Evolutionary conservation across 352 stramenopile species (phyloP).

Genomic region (Pythium grandisporangium): DNA sequence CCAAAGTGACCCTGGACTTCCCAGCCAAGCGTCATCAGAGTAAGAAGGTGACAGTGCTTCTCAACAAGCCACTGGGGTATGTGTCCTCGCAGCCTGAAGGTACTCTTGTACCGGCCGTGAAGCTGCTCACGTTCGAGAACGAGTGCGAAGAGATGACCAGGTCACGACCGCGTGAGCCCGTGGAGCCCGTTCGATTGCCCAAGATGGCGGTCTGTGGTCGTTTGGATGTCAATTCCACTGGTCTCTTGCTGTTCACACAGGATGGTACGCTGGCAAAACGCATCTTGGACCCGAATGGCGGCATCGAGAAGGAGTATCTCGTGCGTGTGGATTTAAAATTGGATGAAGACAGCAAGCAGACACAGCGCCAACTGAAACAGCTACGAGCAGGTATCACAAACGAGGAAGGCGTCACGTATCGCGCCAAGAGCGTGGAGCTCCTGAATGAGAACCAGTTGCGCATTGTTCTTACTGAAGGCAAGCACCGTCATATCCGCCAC

Average conservation of each 20-base stretch:
- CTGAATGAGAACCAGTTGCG: conserved; percentile 76
- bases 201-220: conserved; percentile 81
- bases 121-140: conserved; percentile 70
- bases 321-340: conserved; percentile 58
- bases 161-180: conserved; percentile 18
- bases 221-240: conserved; percentile 79
- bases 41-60: conserved; percentile 70
- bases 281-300: conserved; percentile 61
- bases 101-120: conserved; percentile 56
- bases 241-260: conserved; percentile 75
- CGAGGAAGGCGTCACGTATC: conserved; percentile 52
- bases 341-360: conserved; percentile 23
- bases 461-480: conserved; percentile 91
- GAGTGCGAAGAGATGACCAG: conserved; percentile 59
- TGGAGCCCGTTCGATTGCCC: conserved; percentile 46
- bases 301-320: conserved; percentile 81
- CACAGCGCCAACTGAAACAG: conserved; percentile 22
- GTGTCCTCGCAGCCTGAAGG: conserved; percentile 74
- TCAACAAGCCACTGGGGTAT: conserved; percentile 80
- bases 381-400: conserved; percentile 49
- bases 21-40: conserved; percentile 60
- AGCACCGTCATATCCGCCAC: conserved; percentile 94
- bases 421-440: conserved; percentile 67
- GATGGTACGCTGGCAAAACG: conserved; percentile 68
- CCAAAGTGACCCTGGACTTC: conserved; percentile 47